These are phyloP conservation scores for Jaltomata sinuosa DNA, from an alignment of 257 asterid genomes.

Conservation along the genomic window DNA sequence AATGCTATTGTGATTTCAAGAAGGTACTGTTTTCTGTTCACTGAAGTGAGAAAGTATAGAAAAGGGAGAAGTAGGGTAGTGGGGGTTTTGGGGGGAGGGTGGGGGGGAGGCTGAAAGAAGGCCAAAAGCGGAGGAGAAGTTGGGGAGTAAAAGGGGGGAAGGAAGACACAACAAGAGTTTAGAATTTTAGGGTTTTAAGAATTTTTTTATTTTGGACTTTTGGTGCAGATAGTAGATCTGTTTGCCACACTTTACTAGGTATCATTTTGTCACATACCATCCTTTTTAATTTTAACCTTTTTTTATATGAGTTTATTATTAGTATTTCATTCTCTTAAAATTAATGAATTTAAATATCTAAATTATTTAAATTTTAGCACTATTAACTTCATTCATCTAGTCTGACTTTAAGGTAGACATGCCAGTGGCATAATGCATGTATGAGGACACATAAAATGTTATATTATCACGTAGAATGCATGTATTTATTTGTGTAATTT, in stretches of 20 bases:
- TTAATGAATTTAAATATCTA: not conserved
- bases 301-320: not conserved
- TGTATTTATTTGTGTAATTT: no score
- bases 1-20: not conserved
- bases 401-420: not conserved
- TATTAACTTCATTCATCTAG: not conserved
- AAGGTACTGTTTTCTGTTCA: not conserved
- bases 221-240: not conserved
- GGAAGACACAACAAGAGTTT: not conserved
- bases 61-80: not conserved
- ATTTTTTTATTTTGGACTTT: not conserved
- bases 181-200: slow-evolving; percentile 2
- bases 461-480: no score
- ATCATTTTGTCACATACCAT: not conserved
- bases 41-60: not conserved
- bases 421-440: no score
- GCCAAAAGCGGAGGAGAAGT: not conserved
- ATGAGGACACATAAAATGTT: no score
- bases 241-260: not conserved
- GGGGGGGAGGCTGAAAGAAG: not conserved
- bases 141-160: not conserved
- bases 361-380: not conserved
- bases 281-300: not conserved
- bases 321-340: not conserved
- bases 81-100: not conserved